These are phyloP conservation scores for Pyrrhoderma lamaoense DNA, from an alignment of 1,284 basidiomycete genomes.

Conservation along the genomic window DNA sequence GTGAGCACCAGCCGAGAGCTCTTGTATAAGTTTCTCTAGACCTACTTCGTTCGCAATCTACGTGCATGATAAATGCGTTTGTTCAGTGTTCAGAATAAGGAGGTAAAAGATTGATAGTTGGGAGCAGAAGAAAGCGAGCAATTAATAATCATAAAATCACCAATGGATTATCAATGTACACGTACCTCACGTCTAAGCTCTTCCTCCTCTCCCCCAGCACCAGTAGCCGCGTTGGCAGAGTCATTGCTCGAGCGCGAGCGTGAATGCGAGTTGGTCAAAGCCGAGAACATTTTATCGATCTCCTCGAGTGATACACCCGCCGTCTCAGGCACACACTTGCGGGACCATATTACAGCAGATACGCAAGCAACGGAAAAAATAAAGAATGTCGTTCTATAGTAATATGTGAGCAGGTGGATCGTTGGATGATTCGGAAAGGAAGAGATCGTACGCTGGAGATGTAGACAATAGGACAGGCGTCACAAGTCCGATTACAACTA, in stretches of 20 bases:
- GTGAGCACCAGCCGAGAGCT: not conserved
- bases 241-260: too few relatives aligned
- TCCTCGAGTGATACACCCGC: conserved; percentile 70
- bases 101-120: too few relatives aligned
- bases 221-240: too few relatives aligned
- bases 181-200: conserved; percentile 42
- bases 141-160: not conserved
- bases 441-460: conserved; percentile 47
- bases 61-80: too few relatives aligned
- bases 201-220: conserved; percentile 48
- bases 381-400: conserved; percentile 53
- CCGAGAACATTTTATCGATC: conserved; percentile 68
- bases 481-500: conserved; percentile 74
- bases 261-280: too few relatives aligned
- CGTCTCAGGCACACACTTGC: conserved; percentile 65
- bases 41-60: conserved; percentile 13
- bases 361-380: conserved; percentile 61
- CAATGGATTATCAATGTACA: too few relatives aligned
- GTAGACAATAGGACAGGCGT: conserved; percentile 65
- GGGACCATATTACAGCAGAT: conserved; percentile 60
- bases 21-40: conserved; percentile 8
- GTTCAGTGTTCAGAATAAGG: too few relatives aligned
- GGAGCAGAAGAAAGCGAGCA: not conserved
- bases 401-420: too few relatives aligned
- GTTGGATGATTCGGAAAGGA: not conserved